Evolutionary conservation across 1,284 basidiomycete species (phyloP).

Genomic region (Cystobasidiaceae sp.): DNA sequence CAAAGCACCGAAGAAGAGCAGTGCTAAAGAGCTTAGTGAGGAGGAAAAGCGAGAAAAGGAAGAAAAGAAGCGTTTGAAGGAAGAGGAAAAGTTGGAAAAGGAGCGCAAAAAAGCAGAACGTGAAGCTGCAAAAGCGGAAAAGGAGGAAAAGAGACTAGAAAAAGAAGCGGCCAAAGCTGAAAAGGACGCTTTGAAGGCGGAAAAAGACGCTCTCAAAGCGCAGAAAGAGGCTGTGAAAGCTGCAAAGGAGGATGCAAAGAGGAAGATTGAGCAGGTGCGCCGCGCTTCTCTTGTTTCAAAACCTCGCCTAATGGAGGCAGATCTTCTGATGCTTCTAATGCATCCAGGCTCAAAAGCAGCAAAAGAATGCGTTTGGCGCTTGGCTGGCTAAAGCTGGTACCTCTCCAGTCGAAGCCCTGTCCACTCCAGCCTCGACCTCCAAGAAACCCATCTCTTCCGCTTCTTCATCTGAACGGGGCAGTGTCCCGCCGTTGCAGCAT

Average conservation of each 20-base stretch:
- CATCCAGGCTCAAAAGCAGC: constrained; percentile 33
- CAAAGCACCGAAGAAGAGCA: not conserved
- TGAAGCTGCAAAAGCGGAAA: constrained; percentile 10
- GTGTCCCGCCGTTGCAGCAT: not conserved
- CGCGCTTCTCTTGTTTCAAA: not conserved
- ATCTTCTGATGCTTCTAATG: not conserved
- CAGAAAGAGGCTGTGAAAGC: not conserved
- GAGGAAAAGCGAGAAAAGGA: constrained; percentile 32
- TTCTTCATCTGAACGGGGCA: not conserved
- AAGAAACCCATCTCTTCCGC: not conserved
- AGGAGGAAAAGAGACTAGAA: constrained; percentile 29
- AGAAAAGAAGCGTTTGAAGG: constrained; percentile 15
- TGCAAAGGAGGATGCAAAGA: not conserved
- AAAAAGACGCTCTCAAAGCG: constrained; percentile 25
- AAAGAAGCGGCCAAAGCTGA: constrained; percentile 28
- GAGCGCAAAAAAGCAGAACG: constrained; percentile 21
- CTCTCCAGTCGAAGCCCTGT: constrained; percentile 7
- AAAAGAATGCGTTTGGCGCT: constrained; percentile 33
- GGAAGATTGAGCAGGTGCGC: constrained; percentile 18
- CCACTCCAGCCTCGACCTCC: not conserved
- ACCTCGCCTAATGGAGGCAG: not conserved
- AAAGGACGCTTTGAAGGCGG: not conserved
- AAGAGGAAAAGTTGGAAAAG: constrained; percentile 3
- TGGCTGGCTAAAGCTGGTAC: constrained; percentile 35
- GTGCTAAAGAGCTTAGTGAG: constrained; percentile 27